A percentile compares a stretch with the other conserved stretches of the same genome.
Conservation (phyloP, 2,329 filamentous ascomycete species). For the Paramyrothecium roridum region DNA sequence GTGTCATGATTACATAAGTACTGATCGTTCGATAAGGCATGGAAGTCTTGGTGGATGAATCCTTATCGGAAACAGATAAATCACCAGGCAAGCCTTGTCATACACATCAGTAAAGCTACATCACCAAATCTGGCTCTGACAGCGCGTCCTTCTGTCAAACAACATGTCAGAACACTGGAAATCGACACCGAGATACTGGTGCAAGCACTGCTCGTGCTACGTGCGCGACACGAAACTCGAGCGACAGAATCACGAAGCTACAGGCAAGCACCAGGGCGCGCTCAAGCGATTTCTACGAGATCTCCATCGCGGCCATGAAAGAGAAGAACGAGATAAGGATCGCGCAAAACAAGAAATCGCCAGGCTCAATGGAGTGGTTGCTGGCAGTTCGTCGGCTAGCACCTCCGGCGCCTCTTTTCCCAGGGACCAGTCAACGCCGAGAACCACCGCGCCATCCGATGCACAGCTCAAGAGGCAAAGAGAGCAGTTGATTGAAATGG, state of each 20-base stretch:
- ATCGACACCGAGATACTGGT: constrained; percentile 96
- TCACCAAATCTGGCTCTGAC: too few species aligned
- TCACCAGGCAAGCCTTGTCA: too few species aligned
- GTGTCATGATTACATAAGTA: too few species aligned
- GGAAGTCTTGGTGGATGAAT: too few species aligned
- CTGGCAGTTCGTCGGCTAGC: constrained; percentile 35
- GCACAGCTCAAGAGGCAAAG: constrained; percentile 79
- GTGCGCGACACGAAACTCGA: constrained; percentile 92
- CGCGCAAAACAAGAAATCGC: constrained; percentile 81
- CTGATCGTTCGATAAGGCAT: too few species aligned
- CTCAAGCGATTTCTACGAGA: constrained; percentile 89
- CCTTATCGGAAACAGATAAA: too few species aligned
- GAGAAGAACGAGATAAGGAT: constrained; percentile 76
- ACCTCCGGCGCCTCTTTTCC: constrained; percentile 16
- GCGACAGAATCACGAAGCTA: constrained; percentile 84
- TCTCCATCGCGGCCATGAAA: constrained; percentile 80
- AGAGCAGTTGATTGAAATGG: constrained; percentile 83
- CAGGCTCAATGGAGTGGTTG: constrained; percentile 74
- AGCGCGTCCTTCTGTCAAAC: too few species aligned
- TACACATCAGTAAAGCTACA: too few species aligned
- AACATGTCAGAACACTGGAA: constrained; percentile 99
- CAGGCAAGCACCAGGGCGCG: constrained; percentile 76
- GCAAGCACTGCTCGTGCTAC: constrained; percentile 90
- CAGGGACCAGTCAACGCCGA: background rate
- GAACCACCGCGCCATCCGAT: constrained; percentile 28